Percentiles rank a stretch among this genome's conserved stretches.
phyloP scores from a whole-genome alignment of 805 yeast species.

The Sugiyamaella valdiviana region DNA sequence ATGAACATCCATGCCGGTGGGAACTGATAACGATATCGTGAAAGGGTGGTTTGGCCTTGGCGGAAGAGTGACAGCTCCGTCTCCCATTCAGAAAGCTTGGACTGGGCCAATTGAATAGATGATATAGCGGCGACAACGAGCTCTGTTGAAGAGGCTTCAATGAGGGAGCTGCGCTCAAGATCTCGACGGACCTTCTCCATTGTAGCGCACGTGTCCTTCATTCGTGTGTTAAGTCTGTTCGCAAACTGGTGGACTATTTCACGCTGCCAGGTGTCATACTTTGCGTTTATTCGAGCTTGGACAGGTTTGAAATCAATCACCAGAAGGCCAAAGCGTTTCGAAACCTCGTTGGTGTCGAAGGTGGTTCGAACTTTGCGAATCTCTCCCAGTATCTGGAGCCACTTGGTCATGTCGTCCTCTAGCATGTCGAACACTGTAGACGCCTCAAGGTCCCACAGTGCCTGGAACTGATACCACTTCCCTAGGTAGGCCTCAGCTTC shows the following conservation, averaged over 20 bases:
- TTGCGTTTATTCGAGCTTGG: conserved; percentile 45
- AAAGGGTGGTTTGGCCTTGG: conserved; percentile 38
- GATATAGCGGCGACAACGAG: conserved; percentile 37
- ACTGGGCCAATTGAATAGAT: conserved; percentile 32
- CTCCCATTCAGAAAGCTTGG: conserved; percentile 24
- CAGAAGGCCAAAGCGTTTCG: conserved; percentile 38
- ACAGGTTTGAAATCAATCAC: conserved; percentile 46
- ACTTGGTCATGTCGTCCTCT: conserved; percentile 34
- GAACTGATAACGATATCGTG: conserved; percentile 42
- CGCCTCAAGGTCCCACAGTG: conserved; percentile 51
- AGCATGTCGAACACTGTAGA: conserved; percentile 36
- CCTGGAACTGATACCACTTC: conserved; percentile 52
- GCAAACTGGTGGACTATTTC: conserved; percentile 40
- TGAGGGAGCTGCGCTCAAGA: conserved; percentile 32
- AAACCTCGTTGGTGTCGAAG: conserved; percentile 47
- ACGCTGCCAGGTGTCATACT: conserved; percentile 55
- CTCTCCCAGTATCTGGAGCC: conserved; percentile 46
- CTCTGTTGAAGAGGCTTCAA: conserved; percentile 36
- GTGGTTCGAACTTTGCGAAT: conserved; percentile 39
- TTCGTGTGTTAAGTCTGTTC: conserved; percentile 30
- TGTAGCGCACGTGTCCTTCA: conserved; percentile 30
- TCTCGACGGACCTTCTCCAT: conserved; percentile 32
- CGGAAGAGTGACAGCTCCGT: conserved; percentile 22
- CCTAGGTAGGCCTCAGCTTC: conserved; percentile 36
- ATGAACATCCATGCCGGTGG: conserved; percentile 51